A percentile compares a stretch with the other conserved stretches of the same genome.
phyloP scores from a whole-genome alignment of 148 eudicot genomes.

The Gaultheria prostrata region DNA sequence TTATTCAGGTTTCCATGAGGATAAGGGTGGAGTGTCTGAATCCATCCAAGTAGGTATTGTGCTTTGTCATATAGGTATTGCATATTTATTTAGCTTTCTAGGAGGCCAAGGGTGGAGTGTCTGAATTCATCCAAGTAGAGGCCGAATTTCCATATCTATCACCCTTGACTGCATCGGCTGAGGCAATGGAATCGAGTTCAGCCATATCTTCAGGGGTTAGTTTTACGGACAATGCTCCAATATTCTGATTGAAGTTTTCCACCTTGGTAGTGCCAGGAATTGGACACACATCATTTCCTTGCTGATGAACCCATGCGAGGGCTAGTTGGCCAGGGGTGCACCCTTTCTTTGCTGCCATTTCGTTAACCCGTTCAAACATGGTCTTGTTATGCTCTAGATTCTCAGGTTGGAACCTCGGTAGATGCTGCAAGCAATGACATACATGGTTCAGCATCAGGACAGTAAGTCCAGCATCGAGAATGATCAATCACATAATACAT shows the following conservation, averaged over 20 bases:
- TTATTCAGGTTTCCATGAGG: no score
- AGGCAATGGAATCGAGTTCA: slow-evolving; percentile 20
- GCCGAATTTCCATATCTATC: neutral
- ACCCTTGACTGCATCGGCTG: neutral
- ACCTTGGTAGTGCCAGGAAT: slow-evolving; percentile 23
- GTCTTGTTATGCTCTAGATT: slow-evolving; percentile 18
- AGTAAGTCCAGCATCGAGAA: neutral
- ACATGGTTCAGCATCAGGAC: neutral
- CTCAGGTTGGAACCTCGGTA: slow-evolving; percentile 15
- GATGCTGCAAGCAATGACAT: neutral
- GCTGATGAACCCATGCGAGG: slow-evolving; percentile 24
- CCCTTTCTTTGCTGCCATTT: slow-evolving; percentile 19
- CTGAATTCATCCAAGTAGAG: neutral
- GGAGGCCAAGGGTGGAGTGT: neutral
- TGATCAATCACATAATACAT: neutral
- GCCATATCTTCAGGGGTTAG: slow-evolving; percentile 18
- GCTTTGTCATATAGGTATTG: neutral
- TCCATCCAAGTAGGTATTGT: neutral
- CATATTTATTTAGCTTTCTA: neutral
- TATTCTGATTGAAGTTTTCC: slow-evolving; percentile 17
- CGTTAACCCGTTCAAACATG: slow-evolving; percentile 16
- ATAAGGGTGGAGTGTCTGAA: no score
- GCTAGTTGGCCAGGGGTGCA: slow-evolving; percentile 23
- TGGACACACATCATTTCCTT: slow-evolving; percentile 17
- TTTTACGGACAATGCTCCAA: slow-evolving; percentile 17